Base-by-base conservation (phyloP, 1,284 basidiomycete species). In the Trametes polyzona region DNA sequence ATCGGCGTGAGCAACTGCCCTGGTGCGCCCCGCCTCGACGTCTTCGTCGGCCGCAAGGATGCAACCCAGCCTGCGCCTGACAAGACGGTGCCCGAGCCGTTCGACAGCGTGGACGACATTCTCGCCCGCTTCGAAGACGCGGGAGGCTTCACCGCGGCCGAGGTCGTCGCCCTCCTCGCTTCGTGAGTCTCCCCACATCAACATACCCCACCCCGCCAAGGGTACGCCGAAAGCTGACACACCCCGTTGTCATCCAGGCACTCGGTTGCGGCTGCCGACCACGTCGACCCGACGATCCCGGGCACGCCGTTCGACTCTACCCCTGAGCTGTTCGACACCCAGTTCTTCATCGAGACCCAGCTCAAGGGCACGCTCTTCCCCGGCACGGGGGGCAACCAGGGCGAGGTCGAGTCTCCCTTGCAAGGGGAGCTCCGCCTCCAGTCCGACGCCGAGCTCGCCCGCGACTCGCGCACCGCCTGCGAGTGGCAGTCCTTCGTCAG, bases 1-100 rank as follows among this genome's bases (percentile, higher is more conserved):
- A 63, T 67, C 48, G 65, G 59, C 29, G 36, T 69, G n/a, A 57
- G 62, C 40, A 69, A 69, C 62, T 69, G 69, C 55, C 66, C 69
- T 27, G 67, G 67, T 41, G 68, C 67, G 19, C 66, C 69, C 27
- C 57, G 52, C 36, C 47, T 54, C 21, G 47, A 48, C 46, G 53
- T 59, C 52, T 57, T 55, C 46, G 37, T 55, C 24, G 53, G 53
- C 39, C 53, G 53, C 46, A 55, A 55, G 46, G 53, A 55, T 26
- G 66, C 69, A 4, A 67, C 64, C 17, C 52, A 48, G 12, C 59
- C 69, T 24, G 67, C 68, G 9, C 59, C 66, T 35, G 65, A 68
- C 54, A 40, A 58, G 24, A 57, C 60, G 21, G 63, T 70, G 14
- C 67, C 67, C 4, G 63, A 68, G 46, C 67, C 66, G 11, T 62